Evolutionary conservation across 2,329 filamentous ascomycete species (phyloP), one percentile per base, ranked within the genome.

Genomic region (Alternaria arbusti): DNA sequence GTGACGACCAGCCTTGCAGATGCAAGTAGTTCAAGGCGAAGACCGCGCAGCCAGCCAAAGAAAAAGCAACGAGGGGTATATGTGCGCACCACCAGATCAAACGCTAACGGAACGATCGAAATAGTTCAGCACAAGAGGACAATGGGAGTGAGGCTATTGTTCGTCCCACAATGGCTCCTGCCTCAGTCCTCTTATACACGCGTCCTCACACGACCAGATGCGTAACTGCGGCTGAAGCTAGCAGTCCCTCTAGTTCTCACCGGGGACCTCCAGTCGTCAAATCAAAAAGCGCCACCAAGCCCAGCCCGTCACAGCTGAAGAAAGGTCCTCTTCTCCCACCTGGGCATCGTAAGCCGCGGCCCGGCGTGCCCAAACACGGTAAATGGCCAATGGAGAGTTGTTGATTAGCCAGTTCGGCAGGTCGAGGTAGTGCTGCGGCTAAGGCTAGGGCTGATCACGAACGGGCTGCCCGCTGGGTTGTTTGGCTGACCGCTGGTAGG

Each of bases 41-140:
- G n/a, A 40, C 0, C 36, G 15, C 10, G 5, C 15, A 32, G 46
- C 12, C 52, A 44, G 25, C 44, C 55, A 57, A 17, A 22, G 40
- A 40, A 52, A 59, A 52, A 58, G 46, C 26, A 59, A 54, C 47
- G 49, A 59, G 47, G 57, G 57, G 57, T 59, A 59, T 46, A 40
- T 26, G 36, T 51, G 40, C 57, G 43, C 22, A 28, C 20, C 36
- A 54, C 36, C 22, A 40, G 51, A 43, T 36, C 22, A 15, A 44
- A 20, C 26, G 28, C 55, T 25, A 20, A 43, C 17, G 11, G 20
- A 54, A 17, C 45, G 11, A 12, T 26, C 22, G 6, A 25, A 10
- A 10, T 26, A 10, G 32, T 54, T 43, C 22, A 40, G 36, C 36
- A 40, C 36, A 44, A 22, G 40, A 17, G 32, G 23, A 54, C 10